These are phyloP conservation scores for Talaromyces piceae DNA, from an alignment of 2,329 filamentous ascomycete species.

Conservation along the genomic window DNA sequence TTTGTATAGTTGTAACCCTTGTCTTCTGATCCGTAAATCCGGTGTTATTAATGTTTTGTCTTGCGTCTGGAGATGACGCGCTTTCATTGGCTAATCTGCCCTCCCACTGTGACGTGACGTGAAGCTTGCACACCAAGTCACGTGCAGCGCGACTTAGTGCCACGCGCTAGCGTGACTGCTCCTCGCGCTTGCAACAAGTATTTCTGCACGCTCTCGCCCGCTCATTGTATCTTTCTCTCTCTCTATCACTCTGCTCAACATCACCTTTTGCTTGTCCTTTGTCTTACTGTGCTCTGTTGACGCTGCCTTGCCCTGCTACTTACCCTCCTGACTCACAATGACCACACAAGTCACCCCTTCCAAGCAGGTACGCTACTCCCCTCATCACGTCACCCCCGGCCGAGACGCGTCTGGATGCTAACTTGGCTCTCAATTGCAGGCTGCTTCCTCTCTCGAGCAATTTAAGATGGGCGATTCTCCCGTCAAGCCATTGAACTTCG, in stretches of 20 bases:
- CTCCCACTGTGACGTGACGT: slow-evolving; percentile 3
- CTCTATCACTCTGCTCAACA: slow-evolving; percentile 11
- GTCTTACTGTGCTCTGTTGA: slow-evolving; percentile 13
- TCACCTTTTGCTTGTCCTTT: slow-evolving; percentile 10
- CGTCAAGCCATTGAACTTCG: slow-evolving; percentile 80
- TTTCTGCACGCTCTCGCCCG: slow-evolving; percentile 22
- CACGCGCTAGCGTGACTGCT: slow-evolving; percentile 31
- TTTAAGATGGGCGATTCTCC: slow-evolving; percentile 86
- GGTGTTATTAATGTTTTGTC: too few relatives aligned
- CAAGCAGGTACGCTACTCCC: slow-evolving; percentile 56
- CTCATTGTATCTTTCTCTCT: slow-evolving; percentile 17
- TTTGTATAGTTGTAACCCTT: too few relatives aligned
- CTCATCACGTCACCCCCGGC: slow-evolving; percentile 24
- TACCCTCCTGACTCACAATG: slow-evolving; percentile 48
- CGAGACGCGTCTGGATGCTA: slow-evolving; percentile 25
- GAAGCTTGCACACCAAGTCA: slow-evolving; percentile 24
- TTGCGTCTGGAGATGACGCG: slow-evolving; percentile 10
- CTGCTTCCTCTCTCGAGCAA: slow-evolving; percentile 75
- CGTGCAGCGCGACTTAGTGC: slow-evolving; percentile 32
- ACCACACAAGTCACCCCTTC: slow-evolving; percentile 67
- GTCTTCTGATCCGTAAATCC: slow-evolving; percentile 12
- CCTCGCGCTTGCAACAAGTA: slow-evolving; percentile 25
- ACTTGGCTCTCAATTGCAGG: slow-evolving; percentile 50
- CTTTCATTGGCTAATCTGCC: slow-evolving; percentile 13
- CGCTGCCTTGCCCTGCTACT: slow-evolving; percentile 12